phyloP scores from a whole-genome alignment of 306 rosid genomes.

The Oxytropis ochrocephala region DNA sequence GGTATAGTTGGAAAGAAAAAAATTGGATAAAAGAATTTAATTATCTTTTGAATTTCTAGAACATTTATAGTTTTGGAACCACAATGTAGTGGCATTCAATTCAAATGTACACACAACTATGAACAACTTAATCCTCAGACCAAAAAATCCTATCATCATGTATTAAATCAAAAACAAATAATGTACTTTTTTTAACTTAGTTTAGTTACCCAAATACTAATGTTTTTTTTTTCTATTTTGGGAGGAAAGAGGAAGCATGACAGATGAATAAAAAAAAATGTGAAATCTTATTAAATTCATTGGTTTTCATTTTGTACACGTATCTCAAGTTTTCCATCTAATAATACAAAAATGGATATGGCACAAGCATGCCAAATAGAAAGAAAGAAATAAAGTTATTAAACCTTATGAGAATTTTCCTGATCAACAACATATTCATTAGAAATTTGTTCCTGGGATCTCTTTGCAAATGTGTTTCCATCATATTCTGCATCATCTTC shows the following conservation, averaged over 20 bases:
- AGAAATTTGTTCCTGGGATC: constrained; percentile 38
- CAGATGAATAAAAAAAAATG: background rate
- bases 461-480: constrained; percentile 47
- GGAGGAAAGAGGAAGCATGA: background rate
- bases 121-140: too few species aligned
- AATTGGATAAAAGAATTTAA: too few species aligned
- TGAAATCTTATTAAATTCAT: background rate
- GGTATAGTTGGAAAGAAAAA: too few species aligned
- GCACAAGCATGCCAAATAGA: constrained; percentile 27
- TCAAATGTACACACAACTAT: too few species aligned
- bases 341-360: constrained; percentile 46
- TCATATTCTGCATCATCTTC: constrained; percentile 49
- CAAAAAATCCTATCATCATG: too few species aligned
- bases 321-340: constrained; percentile 33
- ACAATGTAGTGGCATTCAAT: too few species aligned
- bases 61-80: too few species aligned
- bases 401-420: constrained; percentile 27
- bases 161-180: too few species aligned
- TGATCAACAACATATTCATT: constrained; percentile 40
- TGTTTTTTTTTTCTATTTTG: background rate
- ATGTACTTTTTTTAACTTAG: background rate
- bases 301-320: constrained; percentile 26
- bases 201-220: background rate
- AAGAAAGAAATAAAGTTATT: background rate
- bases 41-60: too few species aligned